These are phyloP conservation scores for Neonectria magnoliae DNA, from an alignment of 2,329 filamentous ascomycete species.

Conservation along the genomic window DNA sequence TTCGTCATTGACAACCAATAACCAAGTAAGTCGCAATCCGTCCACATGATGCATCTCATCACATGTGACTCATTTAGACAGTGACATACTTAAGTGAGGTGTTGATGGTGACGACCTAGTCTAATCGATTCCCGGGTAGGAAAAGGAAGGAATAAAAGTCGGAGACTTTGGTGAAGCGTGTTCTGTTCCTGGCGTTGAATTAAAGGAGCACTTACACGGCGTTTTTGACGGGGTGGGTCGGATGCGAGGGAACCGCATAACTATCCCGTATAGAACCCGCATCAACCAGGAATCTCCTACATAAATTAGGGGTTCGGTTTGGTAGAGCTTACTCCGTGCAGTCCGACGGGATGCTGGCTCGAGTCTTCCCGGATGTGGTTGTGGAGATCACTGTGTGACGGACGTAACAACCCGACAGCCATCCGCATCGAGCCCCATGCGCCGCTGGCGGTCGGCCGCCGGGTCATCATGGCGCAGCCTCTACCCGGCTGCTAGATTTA, in stretches of 20 bases:
- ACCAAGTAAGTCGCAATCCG: neutral
- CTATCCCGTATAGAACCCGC: neutral
- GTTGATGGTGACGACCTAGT: neutral
- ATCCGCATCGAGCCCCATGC: neutral
- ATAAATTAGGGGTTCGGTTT: neutral
- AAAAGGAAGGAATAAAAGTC: neutral
- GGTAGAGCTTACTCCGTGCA: neutral
- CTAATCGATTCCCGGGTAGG: neutral
- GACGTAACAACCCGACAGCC: neutral
- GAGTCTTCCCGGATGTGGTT: neutral
- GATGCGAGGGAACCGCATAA: neutral
- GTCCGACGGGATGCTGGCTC: neutral
- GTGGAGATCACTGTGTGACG: neutral
- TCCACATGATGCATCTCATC: neutral
- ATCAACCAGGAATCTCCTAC: too few relatives aligned
- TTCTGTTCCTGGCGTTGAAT: neutral
- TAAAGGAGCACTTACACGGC: too few relatives aligned
- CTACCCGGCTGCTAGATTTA: neutral
- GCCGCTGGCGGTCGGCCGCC: neutral
- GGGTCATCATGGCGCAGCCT: slow-evolving; percentile 11
- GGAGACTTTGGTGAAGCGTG: neutral
- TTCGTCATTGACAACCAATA: neutral
- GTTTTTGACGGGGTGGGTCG: neutral
- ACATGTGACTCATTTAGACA: neutral
- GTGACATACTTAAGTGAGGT: neutral